phyloP scores from a whole-genome alignment of 352 stramenopile genomes.

The Lagenidium giganteum region DNA sequence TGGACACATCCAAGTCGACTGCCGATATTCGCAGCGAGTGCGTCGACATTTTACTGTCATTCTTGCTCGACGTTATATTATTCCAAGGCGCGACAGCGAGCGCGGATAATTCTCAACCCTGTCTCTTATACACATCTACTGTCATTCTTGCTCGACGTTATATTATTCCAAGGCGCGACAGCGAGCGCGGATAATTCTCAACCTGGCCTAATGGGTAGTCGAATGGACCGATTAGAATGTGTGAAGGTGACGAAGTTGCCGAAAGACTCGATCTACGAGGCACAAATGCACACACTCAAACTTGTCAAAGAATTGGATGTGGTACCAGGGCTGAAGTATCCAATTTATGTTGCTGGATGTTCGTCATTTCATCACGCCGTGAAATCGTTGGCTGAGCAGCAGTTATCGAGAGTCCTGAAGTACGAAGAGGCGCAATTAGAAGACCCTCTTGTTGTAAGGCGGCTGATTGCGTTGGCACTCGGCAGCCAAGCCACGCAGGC shows the following conservation, averaged over 20 bases:
- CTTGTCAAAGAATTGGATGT: conserved; percentile 55
- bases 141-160: too few species aligned
- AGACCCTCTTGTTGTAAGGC: conserved; percentile 23
- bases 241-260: conserved; percentile 33
- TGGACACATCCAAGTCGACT: background rate
- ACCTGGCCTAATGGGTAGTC: conserved; percentile 34
- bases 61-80: too few species aligned
- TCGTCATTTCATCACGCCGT: conserved; percentile 63
- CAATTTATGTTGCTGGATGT: conserved; percentile 48
- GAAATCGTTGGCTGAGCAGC: conserved; percentile 65
- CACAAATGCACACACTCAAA: conserved; percentile 49
- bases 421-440: conserved; percentile 50
- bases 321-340: conserved; percentile 27
- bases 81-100: too few species aligned
- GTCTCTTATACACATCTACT: too few species aligned
- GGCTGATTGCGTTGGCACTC: conserved; percentile 50
- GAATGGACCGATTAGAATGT: conserved; percentile 46
- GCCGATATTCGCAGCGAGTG: background rate
- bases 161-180: too few species aligned
- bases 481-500: conserved; percentile 51
- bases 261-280: conserved; percentile 48
- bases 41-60: too few species aligned
- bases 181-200: too few species aligned
- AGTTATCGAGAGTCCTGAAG: conserved; percentile 53
- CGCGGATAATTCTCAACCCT: too few species aligned